A percentile compares a stretch with the other conserved stretches of the same genome.
Evolutionary conservation across 1,284 basidiomycete species (phyloP).

Genomic region (Trametes pubescens): DNA sequence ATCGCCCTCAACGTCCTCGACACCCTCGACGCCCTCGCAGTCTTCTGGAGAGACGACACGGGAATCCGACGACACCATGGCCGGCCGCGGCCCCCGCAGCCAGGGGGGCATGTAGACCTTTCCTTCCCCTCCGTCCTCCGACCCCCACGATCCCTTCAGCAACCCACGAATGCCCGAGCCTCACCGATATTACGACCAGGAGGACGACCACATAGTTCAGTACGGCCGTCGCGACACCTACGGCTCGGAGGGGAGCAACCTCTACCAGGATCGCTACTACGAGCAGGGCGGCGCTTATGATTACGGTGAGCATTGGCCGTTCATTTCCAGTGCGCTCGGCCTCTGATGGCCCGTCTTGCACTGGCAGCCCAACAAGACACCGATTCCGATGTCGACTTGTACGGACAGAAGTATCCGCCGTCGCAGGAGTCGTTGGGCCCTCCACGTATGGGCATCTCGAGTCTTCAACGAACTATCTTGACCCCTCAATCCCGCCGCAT

Average conservation of each 20-base stretch:
- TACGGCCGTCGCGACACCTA: conserved; percentile 70
- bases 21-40: background rate
- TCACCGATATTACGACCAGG: conserved; percentile 76
- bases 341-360: conserved; percentile 31
- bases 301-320: conserved; percentile 47
- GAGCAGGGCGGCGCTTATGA: conserved; percentile 72
- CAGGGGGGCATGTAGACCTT: conserved; percentile 46
- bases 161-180: conserved; percentile 44
- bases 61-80: conserved; percentile 34
- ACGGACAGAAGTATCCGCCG: conserved; percentile 70
- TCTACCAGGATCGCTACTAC: conserved; percentile 66
- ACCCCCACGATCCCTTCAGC: conserved; percentile 63
- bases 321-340: conserved; percentile 25
- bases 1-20: conserved; percentile 10
- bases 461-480: too few relatives aligned
- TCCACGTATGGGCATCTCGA: conserved; percentile 68
- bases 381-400: conserved; percentile 79
- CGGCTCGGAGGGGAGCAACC: conserved; percentile 73
- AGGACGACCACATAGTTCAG: conserved; percentile 73
- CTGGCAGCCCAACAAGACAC: conserved; percentile 75
- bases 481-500: too few relatives aligned
- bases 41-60: conserved; percentile 5
- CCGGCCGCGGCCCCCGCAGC: conserved; percentile 42
- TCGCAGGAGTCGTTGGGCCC: conserved; percentile 76
- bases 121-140: conserved; percentile 43